These are phyloP conservation scores for Theobroma cacao DNA, from an alignment of 345 rosid genomes.

Conservation along the genomic window DNA sequence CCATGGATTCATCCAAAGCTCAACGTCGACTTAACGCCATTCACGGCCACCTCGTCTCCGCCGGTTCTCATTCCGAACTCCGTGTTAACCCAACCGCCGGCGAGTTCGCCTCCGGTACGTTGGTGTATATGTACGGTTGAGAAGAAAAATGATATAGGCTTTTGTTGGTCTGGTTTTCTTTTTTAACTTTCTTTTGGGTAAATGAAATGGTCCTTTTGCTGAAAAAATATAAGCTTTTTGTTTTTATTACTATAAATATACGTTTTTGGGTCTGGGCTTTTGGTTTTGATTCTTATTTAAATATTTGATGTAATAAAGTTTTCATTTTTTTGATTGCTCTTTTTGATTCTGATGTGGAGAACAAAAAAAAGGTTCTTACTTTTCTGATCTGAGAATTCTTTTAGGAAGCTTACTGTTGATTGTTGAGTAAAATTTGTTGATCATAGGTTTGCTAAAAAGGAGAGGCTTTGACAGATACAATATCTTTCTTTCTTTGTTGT, in stretches of 20 bases:
- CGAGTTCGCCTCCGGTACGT: constrained; percentile 69
- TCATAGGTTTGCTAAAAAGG: background rate
- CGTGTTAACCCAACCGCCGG: constrained; percentile 58
- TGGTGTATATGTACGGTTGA: background rate
- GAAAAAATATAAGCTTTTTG: background rate
- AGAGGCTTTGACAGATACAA: too few relatives aligned
- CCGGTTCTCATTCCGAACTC: constrained; percentile 37
- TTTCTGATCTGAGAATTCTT: background rate
- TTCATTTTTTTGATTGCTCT: background rate
- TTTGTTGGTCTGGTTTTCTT: background rate
- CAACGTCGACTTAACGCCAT: constrained; percentile 75
- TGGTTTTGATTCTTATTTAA: background rate
- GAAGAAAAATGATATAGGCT: background rate
- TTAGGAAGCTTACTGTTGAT: background rate
- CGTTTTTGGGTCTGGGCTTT: background rate
- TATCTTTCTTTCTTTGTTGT: too few relatives aligned
- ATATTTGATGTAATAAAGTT: background rate
- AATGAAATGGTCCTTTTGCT: background rate
- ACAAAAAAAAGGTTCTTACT: background rate
- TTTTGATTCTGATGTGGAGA: background rate
- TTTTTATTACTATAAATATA: background rate
- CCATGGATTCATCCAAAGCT: constrained; percentile 53
- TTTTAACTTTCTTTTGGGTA: background rate
- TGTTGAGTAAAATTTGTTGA: background rate
- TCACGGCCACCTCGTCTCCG: constrained; percentile 53